A percentile compares a stretch with the other conserved stretches of the same genome.
Evolutionary conservation across 1,284 basidiomycete species (phyloP).

Genomic region (Ganoderma boninense): DNA sequence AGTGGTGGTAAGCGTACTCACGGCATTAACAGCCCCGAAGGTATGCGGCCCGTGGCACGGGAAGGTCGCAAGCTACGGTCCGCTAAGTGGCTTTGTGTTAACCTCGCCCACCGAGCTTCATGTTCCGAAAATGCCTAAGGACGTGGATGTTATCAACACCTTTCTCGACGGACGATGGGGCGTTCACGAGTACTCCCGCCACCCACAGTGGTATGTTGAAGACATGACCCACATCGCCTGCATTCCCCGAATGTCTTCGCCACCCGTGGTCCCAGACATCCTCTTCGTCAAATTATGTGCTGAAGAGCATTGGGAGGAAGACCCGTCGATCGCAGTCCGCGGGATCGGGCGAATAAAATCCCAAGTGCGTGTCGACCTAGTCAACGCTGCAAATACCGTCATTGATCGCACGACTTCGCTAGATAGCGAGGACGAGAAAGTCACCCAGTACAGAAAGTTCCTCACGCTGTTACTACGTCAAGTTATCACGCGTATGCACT

Average conservation of each 20-base stretch:
- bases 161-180: constrained; percentile 27
- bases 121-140: not conserved
- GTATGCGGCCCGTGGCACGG: not conserved
- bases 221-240: not conserved
- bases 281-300: not conserved
- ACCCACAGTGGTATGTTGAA: not conserved
- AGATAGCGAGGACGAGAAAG: not conserved
- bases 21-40: not conserved
- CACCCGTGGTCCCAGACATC: not conserved
- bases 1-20: not conserved
- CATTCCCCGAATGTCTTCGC: not conserved
- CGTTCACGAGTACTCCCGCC: not conserved
- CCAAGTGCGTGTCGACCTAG: not conserved
- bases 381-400: not conserved
- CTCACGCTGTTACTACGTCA: not conserved
- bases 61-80: not conserved
- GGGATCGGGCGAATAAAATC: not conserved
- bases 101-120: not conserved
- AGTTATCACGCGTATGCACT: not conserved
- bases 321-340: not conserved
- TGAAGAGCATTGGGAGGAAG: not conserved
- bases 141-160: constrained; percentile 27
- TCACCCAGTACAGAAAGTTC: not conserved
- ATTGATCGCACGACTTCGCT: not conserved
- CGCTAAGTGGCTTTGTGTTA: not conserved